Conservation (phyloP, 441 rosid genomes). For the Populus hybrid region DNA sequence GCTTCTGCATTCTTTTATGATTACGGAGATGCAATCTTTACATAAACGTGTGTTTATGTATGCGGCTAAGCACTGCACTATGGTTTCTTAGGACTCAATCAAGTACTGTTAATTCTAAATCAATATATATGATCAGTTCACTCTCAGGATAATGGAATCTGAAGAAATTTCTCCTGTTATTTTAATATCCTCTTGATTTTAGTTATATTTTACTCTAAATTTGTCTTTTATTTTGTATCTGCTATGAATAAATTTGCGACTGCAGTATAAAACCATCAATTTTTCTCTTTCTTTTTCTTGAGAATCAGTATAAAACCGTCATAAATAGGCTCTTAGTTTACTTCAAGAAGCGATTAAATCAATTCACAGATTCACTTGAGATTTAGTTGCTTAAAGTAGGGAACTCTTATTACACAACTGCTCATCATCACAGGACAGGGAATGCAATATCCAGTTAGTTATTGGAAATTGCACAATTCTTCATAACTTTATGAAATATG, state of each 20-base stretch:
- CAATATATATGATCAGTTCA: neutral
- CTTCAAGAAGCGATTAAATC: neutral
- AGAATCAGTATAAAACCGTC: too few relatives aligned
- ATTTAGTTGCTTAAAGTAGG: neutral
- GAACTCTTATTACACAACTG: neutral
- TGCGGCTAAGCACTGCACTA: too few relatives aligned
- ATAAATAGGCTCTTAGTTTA: neutral
- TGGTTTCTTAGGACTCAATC: too few relatives aligned
- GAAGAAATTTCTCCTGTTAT: neutral
- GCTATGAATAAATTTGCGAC: too few relatives aligned
- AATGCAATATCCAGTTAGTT: neutral
- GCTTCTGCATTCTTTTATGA: too few relatives aligned
- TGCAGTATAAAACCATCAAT: too few relatives aligned
- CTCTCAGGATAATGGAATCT: neutral
- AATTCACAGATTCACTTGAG: neutral
- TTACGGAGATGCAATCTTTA: too few relatives aligned
- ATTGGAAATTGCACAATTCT: neutral
- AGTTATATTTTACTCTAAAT: too few relatives aligned
- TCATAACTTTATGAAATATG: neutral
- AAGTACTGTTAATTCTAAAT: too few relatives aligned
- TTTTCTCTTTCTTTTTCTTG: too few relatives aligned
- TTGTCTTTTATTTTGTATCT: too few relatives aligned
- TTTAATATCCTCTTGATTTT: neutral
- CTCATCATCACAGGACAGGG: neutral
- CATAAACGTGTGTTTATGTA: too few relatives aligned